Evolutionary conservation across 2,329 filamentous ascomycete genomes (phyloP).

Genomic region (Fusarium sororula): DNA sequence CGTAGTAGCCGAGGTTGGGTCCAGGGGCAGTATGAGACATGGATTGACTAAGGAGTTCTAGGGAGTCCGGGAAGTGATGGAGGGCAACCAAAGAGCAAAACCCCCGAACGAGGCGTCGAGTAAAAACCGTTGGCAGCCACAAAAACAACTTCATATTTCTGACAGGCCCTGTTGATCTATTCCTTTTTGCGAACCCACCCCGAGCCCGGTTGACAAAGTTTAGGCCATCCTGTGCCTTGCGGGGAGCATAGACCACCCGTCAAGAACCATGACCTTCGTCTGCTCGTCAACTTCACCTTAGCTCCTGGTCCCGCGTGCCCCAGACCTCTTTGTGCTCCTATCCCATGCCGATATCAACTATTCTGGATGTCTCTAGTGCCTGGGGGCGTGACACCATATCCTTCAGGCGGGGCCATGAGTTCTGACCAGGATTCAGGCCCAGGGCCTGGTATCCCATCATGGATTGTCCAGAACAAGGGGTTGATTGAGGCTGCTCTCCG

Average conservation of each 20-base stretch:
- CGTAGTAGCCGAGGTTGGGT: slow-evolving; percentile 31
- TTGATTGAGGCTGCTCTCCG: slow-evolving; percentile 31
- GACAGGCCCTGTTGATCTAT: slow-evolving; percentile 38
- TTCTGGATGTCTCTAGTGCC: slow-evolving; percentile 37
- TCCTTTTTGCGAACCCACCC: slow-evolving; percentile 31
- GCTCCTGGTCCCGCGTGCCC: slow-evolving; percentile 11
- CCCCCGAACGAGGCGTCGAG: slow-evolving; percentile 25
- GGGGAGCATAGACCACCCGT: slow-evolving; percentile 12
- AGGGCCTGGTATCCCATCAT: slow-evolving; percentile 25
- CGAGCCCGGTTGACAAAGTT: slow-evolving; percentile 29
- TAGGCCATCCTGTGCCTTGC: slow-evolving; percentile 24
- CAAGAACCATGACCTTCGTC: slow-evolving; percentile 6
- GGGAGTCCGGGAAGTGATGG: slow-evolving; percentile 5
- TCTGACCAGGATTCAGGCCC: slow-evolving; percentile 18
- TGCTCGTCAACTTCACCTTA: slow-evolving; percentile 26
- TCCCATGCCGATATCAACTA: slow-evolving; percentile 35
- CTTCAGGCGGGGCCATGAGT: slow-evolving; percentile 22
- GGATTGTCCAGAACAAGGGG: slow-evolving; percentile 34
- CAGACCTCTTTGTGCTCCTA: slow-evolving; percentile 28
- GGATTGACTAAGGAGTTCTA: slow-evolving; percentile 2
- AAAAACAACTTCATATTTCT: slow-evolving; percentile 25
- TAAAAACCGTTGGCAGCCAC: slow-evolving; percentile 30
- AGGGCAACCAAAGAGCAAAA: slow-evolving; percentile 17
- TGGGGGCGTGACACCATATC: slow-evolving; percentile 24
- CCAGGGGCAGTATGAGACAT: slow-evolving; percentile 17